Evolutionary conservation across 2,329 filamentous ascomycete species (phyloP), one percentile per base, ranked within the genome.

Genomic region (Diplocarpon rosae): DNA sequence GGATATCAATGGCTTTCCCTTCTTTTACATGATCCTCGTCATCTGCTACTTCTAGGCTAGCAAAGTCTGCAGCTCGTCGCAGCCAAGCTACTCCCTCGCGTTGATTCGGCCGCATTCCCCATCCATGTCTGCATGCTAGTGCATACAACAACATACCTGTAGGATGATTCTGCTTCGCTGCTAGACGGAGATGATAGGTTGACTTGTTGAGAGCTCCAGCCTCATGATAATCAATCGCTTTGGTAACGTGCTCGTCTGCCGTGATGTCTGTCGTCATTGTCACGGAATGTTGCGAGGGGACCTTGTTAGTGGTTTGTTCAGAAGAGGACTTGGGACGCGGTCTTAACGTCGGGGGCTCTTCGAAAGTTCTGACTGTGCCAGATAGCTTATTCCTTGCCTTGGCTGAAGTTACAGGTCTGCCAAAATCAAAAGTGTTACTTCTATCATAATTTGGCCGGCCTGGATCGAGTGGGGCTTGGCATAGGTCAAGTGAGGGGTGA

Each of bases 101-200:
- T 59, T 87, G 87, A 62, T 95, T 95, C 7, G 87, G 77, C 9
- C 89, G 81, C 86, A 96, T 95, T 14, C 92, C 92, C 92, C 92
- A 98, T 39, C 92, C 92, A 61, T 98, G 92, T 39, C 92, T 78
- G 60, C 90, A 96, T 10, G 92, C 92, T 30, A 98, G 73, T 5
- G 90, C 92, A 63, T 95, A 98, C 28, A 96, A 72, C 11, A 98
- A 76, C 92, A 98, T 98, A 16, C 83, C 92, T 0, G 90, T 95
- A 0, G 92, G 85, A 46, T 94, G 77, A 37, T 87, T 85, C 45
- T 85, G 81, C 56, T 81, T 80, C 1, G 92, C 90, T 3, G 92
- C 92, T 48, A 94, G 76, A 29, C 92, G 83, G 36, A 98, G 73
- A 61, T 98, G 92, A 60, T 96, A 98, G 0, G 92, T 96, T 0